Evolutionary conservation across 2,329 filamentous ascomycete genomes (phyloP), one percentile per base, ranked within the genome.

Genomic region (Laburnicola sp.): DNA sequence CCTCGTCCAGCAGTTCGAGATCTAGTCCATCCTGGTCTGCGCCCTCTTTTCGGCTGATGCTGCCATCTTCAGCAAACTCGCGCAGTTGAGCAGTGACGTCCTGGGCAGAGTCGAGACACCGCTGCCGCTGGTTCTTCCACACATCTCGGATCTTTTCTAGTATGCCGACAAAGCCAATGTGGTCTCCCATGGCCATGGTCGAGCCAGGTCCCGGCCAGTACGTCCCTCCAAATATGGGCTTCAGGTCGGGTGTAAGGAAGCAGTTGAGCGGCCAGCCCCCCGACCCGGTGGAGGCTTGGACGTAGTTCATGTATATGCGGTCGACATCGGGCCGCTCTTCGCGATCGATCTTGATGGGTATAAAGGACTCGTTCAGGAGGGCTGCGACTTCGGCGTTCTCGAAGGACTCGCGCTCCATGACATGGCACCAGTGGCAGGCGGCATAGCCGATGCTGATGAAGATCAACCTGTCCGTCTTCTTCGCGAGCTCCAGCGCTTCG

Each of bases 301-400:
- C 87, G 72, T 96, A 99, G 76, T 96, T 96, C 91, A 97, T 97
- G 73, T 97, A 97, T 58, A 97, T 92, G 55, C 89, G 86, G 68
- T 99, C 94, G 58, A 97, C 85, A 68, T 97, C 92, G 6, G 93
- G 93, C 25, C 93, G 86, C 74, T 96, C 91, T 74, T 99, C 94
- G 53, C 92, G 85, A 73, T 99, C 94, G 65, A 97, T 84, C 63
- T 97, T 88, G 70, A 97, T 86, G 3, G 94, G 93, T 38, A 99
- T 85, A 72, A 97, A 99, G 50, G 85, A 83, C 54, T 86, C 80
- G 76, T 97, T 99, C 31, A 99, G 80, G 50, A 96, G 80, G 23
- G 83, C 76, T 11, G 94, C 91, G 54, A 96, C 86, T 56, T 91
- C 85, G 2, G 83, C 78, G 60, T 96, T 89, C 70, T 87, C 86